Evolutionary conservation across 352 stramenopile species (phyloP), one percentile per base, ranked within the genome.

Genomic region (Phytophthora lateralis): DNA sequence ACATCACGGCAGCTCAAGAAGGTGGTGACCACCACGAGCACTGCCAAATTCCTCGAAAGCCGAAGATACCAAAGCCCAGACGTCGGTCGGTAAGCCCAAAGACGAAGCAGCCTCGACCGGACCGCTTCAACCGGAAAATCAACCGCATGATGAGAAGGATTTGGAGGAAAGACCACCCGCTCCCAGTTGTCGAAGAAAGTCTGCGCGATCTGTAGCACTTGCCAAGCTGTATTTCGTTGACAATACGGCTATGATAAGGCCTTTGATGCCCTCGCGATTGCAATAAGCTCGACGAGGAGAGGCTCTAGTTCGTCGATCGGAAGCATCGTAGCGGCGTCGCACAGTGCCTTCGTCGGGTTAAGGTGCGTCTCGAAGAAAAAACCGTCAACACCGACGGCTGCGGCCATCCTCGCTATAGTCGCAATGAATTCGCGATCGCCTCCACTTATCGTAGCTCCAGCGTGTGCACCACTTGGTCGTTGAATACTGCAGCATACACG

Each of bases 331-430:
- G 83, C 70, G 8, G 69, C 74, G 30, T 95, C 87, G 43, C 83
- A 92, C 6, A 90, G 69, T 9, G 84, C 87, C 1, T 62, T 59
- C 3, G 63, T 66, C 14, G 83, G 85, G 26, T 90, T 63, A n/a
- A 87, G 85, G 43, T 95, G 83, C n/a, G 87, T 95, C 68, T 96
- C 88, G 47, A 97, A 80, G 73, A 97, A 97, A 55, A 97, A 90
- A 3, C 88, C 89, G 50, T 96, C 77, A n/a, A 95, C 88, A 27
- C 89, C 88, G 9, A 95, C 86, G 7, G 88, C 88, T 2, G 85
- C 85, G 6, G 88, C 87, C 78, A 95, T 88, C 45, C 83, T 78
- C 6, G 88, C 85, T 48, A 97, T 95, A 6, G 87, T 93, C 34
- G 88, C 75, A 60, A 93, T 93, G 59, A 89, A 91, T 50, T 93